These are phyloP conservation scores for Calonectria pseudoreteaudii DNA, from an alignment of 2,329 filamentous ascomycete species.

Conservation along the genomic window DNA sequence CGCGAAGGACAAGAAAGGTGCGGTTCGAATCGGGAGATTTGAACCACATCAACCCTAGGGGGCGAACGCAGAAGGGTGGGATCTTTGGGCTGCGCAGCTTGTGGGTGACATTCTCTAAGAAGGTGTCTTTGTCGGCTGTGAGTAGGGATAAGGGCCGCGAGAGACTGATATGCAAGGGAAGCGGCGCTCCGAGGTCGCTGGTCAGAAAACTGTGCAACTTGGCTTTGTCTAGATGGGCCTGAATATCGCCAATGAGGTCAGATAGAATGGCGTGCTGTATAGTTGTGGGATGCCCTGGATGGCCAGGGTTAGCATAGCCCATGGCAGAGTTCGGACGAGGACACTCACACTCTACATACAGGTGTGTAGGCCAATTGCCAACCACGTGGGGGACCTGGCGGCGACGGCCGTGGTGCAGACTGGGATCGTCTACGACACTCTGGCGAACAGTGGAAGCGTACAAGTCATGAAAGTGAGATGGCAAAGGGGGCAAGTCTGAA, in stretches of 20 bases:
- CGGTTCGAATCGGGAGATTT: slow-evolving; percentile 71
- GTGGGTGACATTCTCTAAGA: slow-evolving; percentile 67
- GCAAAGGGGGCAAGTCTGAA: slow-evolving; percentile 76
- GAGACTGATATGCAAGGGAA: slow-evolving; percentile 91
- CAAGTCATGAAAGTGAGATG: slow-evolving; percentile 85
- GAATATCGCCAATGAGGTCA: slow-evolving; percentile 54
- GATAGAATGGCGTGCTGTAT: slow-evolving; percentile 61
- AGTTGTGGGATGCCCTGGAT: slow-evolving; percentile 68
- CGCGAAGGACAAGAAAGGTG: slow-evolving; percentile 85
- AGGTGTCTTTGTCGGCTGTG: slow-evolving; percentile 77
- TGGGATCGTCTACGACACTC: slow-evolving; percentile 84
- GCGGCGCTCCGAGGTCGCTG: slow-evolving; percentile 80
- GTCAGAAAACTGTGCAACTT: slow-evolving; percentile 76
- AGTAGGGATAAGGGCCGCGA: slow-evolving; percentile 83
- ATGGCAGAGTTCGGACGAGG: not conserved
- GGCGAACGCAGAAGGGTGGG: slow-evolving; percentile 53
- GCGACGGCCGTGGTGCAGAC: slow-evolving; percentile 86
- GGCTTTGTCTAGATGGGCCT: slow-evolving; percentile 46
- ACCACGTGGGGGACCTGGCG: slow-evolving; percentile 85
- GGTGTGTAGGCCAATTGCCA: slow-evolving; percentile 92
- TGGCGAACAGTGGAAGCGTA: slow-evolving; percentile 86
- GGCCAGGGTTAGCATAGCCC: slow-evolving; percentile 55
- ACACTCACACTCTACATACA: slow-evolving; percentile 90
- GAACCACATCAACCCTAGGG: slow-evolving; percentile 60
- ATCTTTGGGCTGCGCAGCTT: slow-evolving; percentile 49